Evolutionary conservation across 352 stramenopile genomes (phyloP), one percentile per base, ranked within the genome.

Genomic region (Phytophthora agathidicida): DNA sequence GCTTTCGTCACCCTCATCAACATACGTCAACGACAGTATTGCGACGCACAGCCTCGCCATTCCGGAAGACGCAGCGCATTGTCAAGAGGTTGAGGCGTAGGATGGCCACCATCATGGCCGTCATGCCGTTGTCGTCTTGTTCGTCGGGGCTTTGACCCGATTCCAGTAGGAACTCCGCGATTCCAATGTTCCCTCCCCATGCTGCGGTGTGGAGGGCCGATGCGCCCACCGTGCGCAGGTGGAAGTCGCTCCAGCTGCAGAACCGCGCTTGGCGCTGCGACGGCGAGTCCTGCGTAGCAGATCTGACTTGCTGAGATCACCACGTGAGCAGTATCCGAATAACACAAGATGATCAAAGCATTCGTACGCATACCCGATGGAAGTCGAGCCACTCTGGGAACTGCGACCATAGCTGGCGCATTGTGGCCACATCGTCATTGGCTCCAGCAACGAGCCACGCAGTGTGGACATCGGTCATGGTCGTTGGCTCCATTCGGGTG

Each of bases 61-160:
- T 53, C 2, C 58, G 51, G 9, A 72, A 44, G 3, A 75, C 36
- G 10, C 61, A 69, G 42, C 67, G 61, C 47, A 61, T 69, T 17
- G 51, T 60, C 31, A 63, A 48, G 23, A 75, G 36, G 28, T 47
- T 68, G 7, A 58, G 62, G 0, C 51, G 61, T 27, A 75, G 17
- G 26, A 69, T 68, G 14, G 57, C 30, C 20, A 75, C 41, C 61
- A 72, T 75, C 16, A 68, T 54, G 1, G 67, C 35, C 19, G 61
- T 72, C 51, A 72, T 48, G 7, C 41, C 56, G 43, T 33, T 36
- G n/a, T 69, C 46, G 37, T 61, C 61, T 2, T 14, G 6, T 7
- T 19, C 27, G 24, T 75, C 49, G 2, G 62, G 62, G 19, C 50
- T n/a, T 8, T 69, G 62, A 0, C 67, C 57, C 2, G 20, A 30